These are phyloP conservation scores for Barnettozyma salicaria DNA, from an alignment of 805 yeast species.

Conservation along the genomic window DNA sequence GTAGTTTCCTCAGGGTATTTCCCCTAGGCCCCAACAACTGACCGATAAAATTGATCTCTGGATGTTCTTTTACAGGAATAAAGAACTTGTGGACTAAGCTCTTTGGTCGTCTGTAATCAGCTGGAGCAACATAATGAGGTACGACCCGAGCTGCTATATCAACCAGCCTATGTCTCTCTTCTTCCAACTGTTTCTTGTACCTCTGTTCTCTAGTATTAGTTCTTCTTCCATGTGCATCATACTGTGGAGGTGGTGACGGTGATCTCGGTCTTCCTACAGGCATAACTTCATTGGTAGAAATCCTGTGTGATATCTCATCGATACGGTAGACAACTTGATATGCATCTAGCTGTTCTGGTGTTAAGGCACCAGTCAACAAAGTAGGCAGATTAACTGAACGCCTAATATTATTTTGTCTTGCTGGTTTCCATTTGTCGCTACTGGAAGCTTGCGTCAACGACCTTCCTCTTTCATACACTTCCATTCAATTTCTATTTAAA, in stretches of 20 bases:
- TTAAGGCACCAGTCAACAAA: conserved; percentile 40
- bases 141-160: conserved; percentile 65
- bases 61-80: conserved; percentile 81
- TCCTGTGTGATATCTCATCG: conserved; percentile 65
- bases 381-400: conserved; percentile 32
- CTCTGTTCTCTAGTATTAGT: conserved; percentile 77
- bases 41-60: conserved; percentile 91
- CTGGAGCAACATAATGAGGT: conserved; percentile 77
- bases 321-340: conserved; percentile 67
- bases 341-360: conserved; percentile 75
- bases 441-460: background rate
- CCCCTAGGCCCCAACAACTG: conserved; percentile 93
- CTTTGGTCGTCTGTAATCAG: conserved; percentile 64
- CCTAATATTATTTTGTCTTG: conserved; percentile 11
- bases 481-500: too few species aligned
- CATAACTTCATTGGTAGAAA: conserved; percentile 43
- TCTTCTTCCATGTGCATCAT: conserved; percentile 78
- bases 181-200: conserved; percentile 54
- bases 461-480: background rate
- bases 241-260: conserved; percentile 89
- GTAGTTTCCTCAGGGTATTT: conserved; percentile 73
- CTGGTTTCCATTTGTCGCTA: conserved; percentile 5
- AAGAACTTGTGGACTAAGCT: conserved; percentile 75
- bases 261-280: conserved; percentile 49
- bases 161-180: conserved; percentile 76